These are phyloP conservation scores for Hyaloscypha hepaticicola DNA, from an alignment of 495 filamentous ascomycete species.

Conservation along the genomic window DNA sequence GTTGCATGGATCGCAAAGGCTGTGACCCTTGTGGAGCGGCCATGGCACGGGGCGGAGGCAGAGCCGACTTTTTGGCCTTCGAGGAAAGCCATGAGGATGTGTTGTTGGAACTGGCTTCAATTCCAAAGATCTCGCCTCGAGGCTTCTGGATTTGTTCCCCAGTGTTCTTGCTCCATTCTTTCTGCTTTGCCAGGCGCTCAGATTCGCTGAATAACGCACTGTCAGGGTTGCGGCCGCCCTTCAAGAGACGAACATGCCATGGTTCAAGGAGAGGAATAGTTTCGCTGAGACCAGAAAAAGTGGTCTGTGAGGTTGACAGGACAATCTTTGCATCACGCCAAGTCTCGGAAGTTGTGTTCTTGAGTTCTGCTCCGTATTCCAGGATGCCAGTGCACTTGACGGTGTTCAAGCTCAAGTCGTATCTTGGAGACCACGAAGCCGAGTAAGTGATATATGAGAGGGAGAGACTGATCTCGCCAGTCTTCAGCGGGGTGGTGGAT, in stretches of 20 bases:
- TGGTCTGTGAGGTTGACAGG: conserved; percentile 67
- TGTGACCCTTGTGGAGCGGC: too few relatives aligned
- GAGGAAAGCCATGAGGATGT: neutral
- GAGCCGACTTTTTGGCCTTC: neutral
- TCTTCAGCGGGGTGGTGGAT: conserved; percentile 21
- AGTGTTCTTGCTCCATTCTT: conserved; percentile 28
- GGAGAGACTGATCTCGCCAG: conserved; percentile 43
- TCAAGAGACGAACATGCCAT: conserved; percentile 56
- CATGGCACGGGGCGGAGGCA: too few relatives aligned
- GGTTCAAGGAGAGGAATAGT: conserved; percentile 55
- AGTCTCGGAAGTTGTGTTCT: conserved; percentile 64
- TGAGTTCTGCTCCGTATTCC: conserved; percentile 63
- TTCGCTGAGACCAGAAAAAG: conserved; percentile 60
- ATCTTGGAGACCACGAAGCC: conserved; percentile 64
- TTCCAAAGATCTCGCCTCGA: conserved; percentile 37
- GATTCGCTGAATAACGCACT: conserved; percentile 14
- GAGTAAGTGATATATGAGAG: conserved; percentile 63
- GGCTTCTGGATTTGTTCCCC: conserved; percentile 32
- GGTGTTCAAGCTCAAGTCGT: conserved; percentile 63
- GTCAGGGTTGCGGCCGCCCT: conserved; percentile 17
- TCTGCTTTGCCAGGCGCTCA: conserved; percentile 18
- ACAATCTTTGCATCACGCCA: conserved; percentile 65
- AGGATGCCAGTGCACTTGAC: conserved; percentile 51
- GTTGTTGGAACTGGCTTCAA: neutral
- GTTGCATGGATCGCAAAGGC: too few relatives aligned